These are phyloP conservation scores for Cinchona pubescens DNA, from an alignment of 257 asterid genomes.

Conservation along the genomic window DNA sequence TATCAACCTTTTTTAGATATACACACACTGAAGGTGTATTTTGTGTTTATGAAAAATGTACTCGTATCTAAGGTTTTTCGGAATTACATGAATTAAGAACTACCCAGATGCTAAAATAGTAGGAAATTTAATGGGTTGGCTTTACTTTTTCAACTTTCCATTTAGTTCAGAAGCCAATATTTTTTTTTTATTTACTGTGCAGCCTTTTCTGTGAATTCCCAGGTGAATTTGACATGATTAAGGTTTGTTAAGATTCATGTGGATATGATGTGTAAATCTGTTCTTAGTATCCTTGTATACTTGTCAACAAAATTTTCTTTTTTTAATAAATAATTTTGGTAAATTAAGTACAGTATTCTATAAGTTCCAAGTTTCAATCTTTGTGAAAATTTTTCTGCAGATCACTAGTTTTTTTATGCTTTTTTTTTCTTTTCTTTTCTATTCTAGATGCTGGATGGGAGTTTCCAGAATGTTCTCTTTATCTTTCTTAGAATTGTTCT, in stretches of 20 bases:
- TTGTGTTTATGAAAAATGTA: not conserved
- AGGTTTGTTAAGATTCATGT: not conserved
- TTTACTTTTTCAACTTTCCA: conserved; percentile 8
- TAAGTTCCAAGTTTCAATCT: not conserved
- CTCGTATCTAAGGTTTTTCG: not conserved
- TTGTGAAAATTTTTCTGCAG: not conserved
- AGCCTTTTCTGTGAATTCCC: not conserved
- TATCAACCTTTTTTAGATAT: not conserved
- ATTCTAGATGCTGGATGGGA: conserved; percentile 8
- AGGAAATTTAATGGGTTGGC: conserved; percentile 6
- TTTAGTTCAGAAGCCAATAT: not conserved
- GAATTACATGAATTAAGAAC: conserved; percentile 6
- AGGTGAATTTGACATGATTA: not conserved
- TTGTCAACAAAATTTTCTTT: not conserved
- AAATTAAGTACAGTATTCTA: too few species aligned
- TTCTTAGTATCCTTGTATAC: not conserved
- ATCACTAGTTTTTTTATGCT: not conserved
- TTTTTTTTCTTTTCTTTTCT: not conserved
- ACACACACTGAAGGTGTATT: not conserved
- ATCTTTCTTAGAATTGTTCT: conserved; percentile 12
- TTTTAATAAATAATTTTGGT: not conserved
- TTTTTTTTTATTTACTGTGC: not conserved
- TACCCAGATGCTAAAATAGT: conserved; percentile 24
- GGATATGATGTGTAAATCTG: not conserved
- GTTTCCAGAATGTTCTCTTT: conserved; percentile 22